A percentile compares a stretch with the other conserved stretches of the same genome.
Conservation (phyloP, 257 asterid genomes). For the Solanum boliviense region DNA sequence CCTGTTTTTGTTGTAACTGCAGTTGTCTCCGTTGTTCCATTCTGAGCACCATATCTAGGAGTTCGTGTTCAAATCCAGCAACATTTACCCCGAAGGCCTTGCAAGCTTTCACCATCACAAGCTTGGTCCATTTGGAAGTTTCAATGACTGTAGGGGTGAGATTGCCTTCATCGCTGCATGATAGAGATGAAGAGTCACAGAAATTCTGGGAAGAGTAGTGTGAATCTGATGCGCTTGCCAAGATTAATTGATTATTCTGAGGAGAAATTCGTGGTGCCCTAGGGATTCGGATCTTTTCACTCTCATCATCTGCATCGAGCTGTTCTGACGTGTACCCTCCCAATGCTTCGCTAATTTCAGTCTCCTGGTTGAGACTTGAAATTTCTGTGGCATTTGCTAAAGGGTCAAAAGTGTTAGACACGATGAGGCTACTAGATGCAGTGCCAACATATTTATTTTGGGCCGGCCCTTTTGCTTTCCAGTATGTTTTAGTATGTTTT, state of each 20-base stretch:
- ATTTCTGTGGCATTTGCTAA: not conserved
- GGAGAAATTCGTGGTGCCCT: not conserved
- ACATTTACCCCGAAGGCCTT: not conserved
- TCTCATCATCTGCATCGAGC: not conserved
- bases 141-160: not conserved
- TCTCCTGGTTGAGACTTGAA: not conserved
- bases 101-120: not conserved
- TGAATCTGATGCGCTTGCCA: not conserved
- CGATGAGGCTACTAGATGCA: not conserved
- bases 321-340: not conserved
- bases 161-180: not conserved
- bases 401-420: not conserved
- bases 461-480: not conserved
- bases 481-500: not conserved
- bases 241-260: not conserved
- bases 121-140: not conserved
- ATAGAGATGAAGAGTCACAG: not conserved
- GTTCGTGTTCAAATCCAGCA: not conserved
- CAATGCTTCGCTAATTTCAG: not conserved
- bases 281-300: not conserved
- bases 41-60: not conserved
- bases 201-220: not conserved
- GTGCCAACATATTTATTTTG: not conserved
- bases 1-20: not conserved
- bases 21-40: not conserved